These are phyloP conservation scores for Camellia sinensis DNA, from an alignment of 148 eudicot genomes.

Conservation along the genomic window DNA sequence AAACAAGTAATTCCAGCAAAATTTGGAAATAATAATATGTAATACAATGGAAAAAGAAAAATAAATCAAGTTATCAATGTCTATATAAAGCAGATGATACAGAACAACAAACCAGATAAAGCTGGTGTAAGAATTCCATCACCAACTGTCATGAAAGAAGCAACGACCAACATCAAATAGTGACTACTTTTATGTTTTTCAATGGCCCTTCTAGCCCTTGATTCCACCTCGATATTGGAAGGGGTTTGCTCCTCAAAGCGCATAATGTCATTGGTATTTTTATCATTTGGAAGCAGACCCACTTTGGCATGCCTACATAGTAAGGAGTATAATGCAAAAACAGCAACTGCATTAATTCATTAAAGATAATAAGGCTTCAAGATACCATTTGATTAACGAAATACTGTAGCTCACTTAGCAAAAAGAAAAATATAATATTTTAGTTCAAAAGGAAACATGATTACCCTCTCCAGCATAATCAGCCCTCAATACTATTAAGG, in stretches of 20 bases:
- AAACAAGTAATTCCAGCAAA: background rate
- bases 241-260: constrained; percentile 24
- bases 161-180: constrained; percentile 57
- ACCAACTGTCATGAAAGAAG: constrained; percentile 74
- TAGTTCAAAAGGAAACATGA: background rate
- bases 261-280: constrained; percentile 41
- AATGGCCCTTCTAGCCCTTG: constrained; percentile 46
- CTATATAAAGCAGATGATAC: background rate
- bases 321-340: constrained; percentile 68
- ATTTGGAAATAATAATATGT: background rate
- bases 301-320: constrained; percentile 68
- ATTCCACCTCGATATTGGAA: constrained; percentile 23
- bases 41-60: background rate
- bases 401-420: background rate
- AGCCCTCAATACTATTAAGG: constrained; percentile 66
- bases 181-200: constrained; percentile 56
- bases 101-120: constrained; percentile 53
- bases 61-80: background rate
- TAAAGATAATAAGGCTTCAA: constrained; percentile 5
- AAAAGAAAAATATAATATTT: background rate
- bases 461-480: constrained; percentile 80
- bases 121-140: constrained; percentile 83
- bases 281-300: constrained; percentile 55
- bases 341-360: constrained; percentile 48
- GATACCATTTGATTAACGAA: background rate